Conservation (phyloP, 1,284 basidiomycete genomes). For the Sporisorium scitamineum region DNA sequence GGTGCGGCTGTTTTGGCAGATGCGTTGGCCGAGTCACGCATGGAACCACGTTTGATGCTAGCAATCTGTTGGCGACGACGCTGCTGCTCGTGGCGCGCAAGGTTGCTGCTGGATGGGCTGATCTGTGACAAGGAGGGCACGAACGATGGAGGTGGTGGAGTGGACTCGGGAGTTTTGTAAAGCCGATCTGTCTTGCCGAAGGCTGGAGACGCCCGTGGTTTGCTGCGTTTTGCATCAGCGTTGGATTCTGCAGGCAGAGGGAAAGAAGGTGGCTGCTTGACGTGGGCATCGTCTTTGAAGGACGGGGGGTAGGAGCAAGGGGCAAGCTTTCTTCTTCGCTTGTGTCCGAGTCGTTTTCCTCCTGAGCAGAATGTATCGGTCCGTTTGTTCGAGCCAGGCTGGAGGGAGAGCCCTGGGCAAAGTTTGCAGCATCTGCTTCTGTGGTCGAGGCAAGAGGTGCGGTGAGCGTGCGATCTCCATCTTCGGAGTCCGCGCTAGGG, state of each 20-base stretch:
- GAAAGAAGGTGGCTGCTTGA: not conserved
- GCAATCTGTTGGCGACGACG: slow-evolving; percentile 35
- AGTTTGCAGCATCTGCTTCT: not conserved
- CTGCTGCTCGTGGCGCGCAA: slow-evolving; percentile 21
- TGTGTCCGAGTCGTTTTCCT: slow-evolving; percentile 6
- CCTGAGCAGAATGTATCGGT: not conserved
- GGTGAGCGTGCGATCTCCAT: slow-evolving; percentile 20
- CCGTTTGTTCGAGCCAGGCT: not conserved
- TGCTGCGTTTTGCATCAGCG: not conserved
- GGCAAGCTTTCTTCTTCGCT: slow-evolving; percentile 25
- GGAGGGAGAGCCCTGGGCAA: not conserved
- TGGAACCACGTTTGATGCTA: slow-evolving; percentile 20
- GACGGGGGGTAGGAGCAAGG: not conserved
- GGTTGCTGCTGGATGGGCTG: slow-evolving; percentile 2
- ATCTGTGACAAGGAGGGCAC: slow-evolving; percentile 5
- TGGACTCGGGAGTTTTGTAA: not conserved
- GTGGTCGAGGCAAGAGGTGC: slow-evolving; percentile 1
- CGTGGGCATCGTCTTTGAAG: not conserved
- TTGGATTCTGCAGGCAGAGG: not conserved
- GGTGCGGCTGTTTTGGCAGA: not conserved
- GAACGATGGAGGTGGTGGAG: slow-evolving; percentile 7
- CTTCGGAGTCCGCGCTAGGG: not conserved
- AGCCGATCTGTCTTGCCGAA: not conserved
- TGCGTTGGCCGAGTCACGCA: not conserved
- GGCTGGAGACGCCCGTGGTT: not conserved